A percentile compares a stretch with the other conserved stretches of the same genome.
These are phyloP conservation scores for Aspergillus tubingensis DNA, from an alignment of 2,329 filamentous ascomycete genomes.

Conservation along the genomic window DNA sequence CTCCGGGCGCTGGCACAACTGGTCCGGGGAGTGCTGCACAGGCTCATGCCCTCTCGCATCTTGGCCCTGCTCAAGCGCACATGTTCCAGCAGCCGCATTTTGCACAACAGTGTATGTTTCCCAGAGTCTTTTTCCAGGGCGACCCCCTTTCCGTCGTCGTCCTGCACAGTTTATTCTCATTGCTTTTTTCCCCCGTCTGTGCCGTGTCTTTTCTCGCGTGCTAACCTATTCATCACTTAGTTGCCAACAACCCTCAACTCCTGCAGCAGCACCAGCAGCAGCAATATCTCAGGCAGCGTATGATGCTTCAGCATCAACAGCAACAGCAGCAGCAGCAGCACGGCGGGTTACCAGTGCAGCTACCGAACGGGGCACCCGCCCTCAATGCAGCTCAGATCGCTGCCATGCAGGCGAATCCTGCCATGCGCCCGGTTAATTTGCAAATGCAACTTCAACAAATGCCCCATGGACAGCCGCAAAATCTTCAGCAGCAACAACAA, in stretches of 20 bases:
- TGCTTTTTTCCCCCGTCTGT: neutral
- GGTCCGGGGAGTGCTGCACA: slow-evolving; percentile 53
- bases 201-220: neutral
- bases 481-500: slow-evolving; percentile 47
- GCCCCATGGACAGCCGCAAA: slow-evolving; percentile 44
- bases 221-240: slow-evolving; percentile 23
- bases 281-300: slow-evolving; percentile 34
- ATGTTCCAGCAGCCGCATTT: slow-evolving; percentile 55
- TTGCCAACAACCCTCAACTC: slow-evolving; percentile 48
- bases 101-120: slow-evolving; percentile 44
- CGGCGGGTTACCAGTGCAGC: slow-evolving; percentile 40
- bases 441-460: slow-evolving; percentile 46
- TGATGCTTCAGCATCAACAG: slow-evolving; percentile 33
- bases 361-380: slow-evolving; percentile 45
- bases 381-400: slow-evolving; percentile 46
- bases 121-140: neutral
- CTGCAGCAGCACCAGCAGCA: slow-evolving; percentile 46
- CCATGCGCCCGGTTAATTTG: slow-evolving; percentile 42
- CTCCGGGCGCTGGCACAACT: slow-evolving; percentile 57
- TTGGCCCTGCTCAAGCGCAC: slow-evolving; percentile 57
- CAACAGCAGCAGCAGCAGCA: slow-evolving; percentile 40
- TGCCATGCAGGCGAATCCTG: slow-evolving; percentile 45
- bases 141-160: neutral
- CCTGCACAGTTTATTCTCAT: neutral
- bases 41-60: slow-evolving; percentile 62